Evolutionary conservation across 1,284 basidiomycete species (phyloP).

Genomic region (Somion occarium): DNA sequence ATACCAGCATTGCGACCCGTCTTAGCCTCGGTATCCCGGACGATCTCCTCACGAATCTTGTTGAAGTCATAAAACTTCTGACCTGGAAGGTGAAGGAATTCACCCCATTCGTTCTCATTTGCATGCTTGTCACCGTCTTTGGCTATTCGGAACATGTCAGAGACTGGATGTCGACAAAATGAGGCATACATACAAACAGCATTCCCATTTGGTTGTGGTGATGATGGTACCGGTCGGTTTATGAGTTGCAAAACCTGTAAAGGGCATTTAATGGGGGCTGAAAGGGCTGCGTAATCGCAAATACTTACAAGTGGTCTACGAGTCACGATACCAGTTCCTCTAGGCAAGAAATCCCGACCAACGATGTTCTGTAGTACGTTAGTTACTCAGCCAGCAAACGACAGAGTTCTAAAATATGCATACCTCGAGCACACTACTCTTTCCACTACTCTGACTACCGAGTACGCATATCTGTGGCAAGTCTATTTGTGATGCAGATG

Average conservation of each 20-base stretch:
- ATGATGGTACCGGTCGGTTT: constrained; percentile 59
- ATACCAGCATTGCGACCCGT: constrained; percentile 97
- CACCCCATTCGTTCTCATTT: constrained; percentile 96
- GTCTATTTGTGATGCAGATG: constrained; percentile 72
- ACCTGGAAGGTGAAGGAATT: constrained; percentile 93
- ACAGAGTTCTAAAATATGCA: constrained; percentile 15
- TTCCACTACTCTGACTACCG: constrained; percentile 83
- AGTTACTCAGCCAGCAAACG: neutral
- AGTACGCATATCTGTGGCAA: constrained; percentile 84
- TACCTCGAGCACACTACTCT: constrained; percentile 85
- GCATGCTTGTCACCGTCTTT: constrained; percentile 56
- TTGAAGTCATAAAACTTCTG: constrained; percentile 98
- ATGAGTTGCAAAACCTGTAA: constrained; percentile 89
- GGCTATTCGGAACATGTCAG: constrained; percentile 4
- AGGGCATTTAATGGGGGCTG: neutral
- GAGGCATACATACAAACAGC: neutral
- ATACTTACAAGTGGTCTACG: constrained; percentile 78
- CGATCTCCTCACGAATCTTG: constrained; percentile 95
- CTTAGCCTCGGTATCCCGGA: constrained; percentile 95
- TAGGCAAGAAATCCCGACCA: constrained; percentile 93
- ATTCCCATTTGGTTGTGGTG: constrained; percentile 42
- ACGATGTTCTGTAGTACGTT: constrained; percentile 78
- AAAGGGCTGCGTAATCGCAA: constrained; percentile 5
- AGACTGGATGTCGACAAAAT: neutral
- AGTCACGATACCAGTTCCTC: constrained; percentile 97